Percentiles rank a stretch among this genome's conserved stretches.
Evolutionary conservation across 2,329 filamentous ascomycete genomes (phyloP).

Genomic region (Fusarium avenaceum): DNA sequence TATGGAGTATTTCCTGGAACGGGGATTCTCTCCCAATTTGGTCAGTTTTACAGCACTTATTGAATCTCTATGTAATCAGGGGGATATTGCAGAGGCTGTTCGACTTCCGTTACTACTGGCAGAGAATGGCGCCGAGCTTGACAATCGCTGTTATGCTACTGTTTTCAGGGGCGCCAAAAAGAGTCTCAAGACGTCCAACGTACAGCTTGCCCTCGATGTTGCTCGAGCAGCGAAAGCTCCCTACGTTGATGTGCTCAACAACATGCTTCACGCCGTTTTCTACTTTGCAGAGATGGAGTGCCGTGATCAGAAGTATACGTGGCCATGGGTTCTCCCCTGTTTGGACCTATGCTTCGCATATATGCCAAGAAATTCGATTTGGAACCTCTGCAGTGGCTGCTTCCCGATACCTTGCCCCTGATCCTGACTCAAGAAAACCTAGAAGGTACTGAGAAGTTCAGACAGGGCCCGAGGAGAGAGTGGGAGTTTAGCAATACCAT

Average conservation of each 20-base stretch:
- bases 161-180: conserved; percentile 79
- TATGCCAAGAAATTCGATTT: conserved; percentile 64
- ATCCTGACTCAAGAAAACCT: conserved; percentile 45
- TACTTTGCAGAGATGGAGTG: conserved; percentile 59
- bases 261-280: conserved; percentile 64
- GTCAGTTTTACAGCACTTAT: conserved; percentile 77
- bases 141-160: conserved; percentile 75
- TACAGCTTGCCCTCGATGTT: conserved; percentile 58
- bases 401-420: conserved; percentile 55
- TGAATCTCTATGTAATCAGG: conserved; percentile 74
- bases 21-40: conserved; percentile 74
- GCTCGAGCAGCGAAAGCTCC: conserved; percentile 64
- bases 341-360: conserved; percentile 63
- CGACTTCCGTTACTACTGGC: conserved; percentile 52
- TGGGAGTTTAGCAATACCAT: conserved; percentile 53
- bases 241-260: conserved; percentile 53
- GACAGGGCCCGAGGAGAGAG: conserved; percentile 28
- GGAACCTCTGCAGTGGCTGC: conserved; percentile 59
- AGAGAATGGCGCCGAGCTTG: conserved; percentile 67
- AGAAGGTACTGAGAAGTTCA: conserved; percentile 44
- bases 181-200: conserved; percentile 64
- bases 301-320: conserved; percentile 45
- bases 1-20: conserved; percentile 63
- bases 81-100: conserved; percentile 54
- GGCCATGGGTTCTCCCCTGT: conserved; percentile 55